These are phyloP conservation scores for Pseudocercospora fijiensis DNA, from an alignment of 2,329 filamentous ascomycete genomes.

Conservation along the genomic window DNA sequence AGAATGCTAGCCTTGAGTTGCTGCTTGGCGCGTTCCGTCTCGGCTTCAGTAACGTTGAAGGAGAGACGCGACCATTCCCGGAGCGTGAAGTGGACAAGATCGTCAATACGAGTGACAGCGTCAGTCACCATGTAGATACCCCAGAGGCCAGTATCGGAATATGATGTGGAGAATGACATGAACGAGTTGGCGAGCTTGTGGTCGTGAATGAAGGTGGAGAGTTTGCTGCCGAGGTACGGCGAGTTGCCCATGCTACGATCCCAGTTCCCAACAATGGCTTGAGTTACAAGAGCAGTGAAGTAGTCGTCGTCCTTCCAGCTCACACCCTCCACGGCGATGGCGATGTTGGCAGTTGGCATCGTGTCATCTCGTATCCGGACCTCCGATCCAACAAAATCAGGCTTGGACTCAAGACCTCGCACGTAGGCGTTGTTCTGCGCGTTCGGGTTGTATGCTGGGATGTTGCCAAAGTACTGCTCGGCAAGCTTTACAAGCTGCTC, in stretches of 20 bases:
- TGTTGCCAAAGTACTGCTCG: conserved; percentile 86
- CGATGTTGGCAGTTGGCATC: conserved; percentile 94
- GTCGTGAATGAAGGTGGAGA: conserved; percentile 90
- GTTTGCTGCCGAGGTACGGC: conserved; percentile 95
- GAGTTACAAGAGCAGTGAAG: conserved; percentile 95
- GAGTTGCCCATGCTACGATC: conserved; percentile 98
- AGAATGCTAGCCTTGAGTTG: conserved; percentile 99
- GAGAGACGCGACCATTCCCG: conserved; percentile 97
- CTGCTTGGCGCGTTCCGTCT: conserved; percentile 97
- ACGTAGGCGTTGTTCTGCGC: conserved; percentile 69
- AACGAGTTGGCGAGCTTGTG: conserved; percentile 98
- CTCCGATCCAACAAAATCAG: conserved; percentile 95
- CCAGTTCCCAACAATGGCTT: conserved; percentile 99
- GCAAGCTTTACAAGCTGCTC: conserved; percentile 91
- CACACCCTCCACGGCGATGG: conserved; percentile 97
- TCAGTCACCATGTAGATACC: conserved; percentile 98
- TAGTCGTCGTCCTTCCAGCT: conserved; percentile 99
- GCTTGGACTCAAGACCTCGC: conserved; percentile 77
- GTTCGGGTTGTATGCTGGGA: conserved; percentile 73
- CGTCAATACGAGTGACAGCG: conserved; percentile 81
- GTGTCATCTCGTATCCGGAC: conserved; percentile 94
- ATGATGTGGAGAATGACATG: conserved; percentile 99
- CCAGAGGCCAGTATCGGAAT: conserved; percentile 99
- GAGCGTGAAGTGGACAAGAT: conserved; percentile 96
- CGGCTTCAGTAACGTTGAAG: conserved; percentile 79